phyloP scores from a whole-genome alignment of 768 basidiomycete genomes.

The Lactifluus echinatus region DNA sequence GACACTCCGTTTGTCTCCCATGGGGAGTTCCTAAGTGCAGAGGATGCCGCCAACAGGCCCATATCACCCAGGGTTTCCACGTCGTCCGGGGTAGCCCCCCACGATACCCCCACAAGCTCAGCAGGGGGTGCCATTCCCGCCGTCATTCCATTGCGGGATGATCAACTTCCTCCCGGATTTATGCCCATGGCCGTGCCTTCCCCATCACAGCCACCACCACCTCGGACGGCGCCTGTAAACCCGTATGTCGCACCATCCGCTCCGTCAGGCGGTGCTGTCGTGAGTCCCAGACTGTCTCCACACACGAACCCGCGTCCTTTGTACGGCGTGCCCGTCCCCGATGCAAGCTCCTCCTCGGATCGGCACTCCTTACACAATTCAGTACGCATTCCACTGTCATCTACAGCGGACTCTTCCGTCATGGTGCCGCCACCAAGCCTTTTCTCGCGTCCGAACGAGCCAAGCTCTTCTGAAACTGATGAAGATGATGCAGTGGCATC shows the following conservation, averaged over 20 bases:
- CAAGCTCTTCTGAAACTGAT: constrained; percentile 16
- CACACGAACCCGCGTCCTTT: not conserved
- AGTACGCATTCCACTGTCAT: constrained; percentile 1
- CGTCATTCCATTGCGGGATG: constrained; percentile 1
- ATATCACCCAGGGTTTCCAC: constrained; percentile 3
- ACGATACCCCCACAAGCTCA: not conserved
- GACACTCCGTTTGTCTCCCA: constrained; percentile 5
- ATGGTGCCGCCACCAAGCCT: constrained; percentile 17
- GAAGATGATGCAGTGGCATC: constrained; percentile 14
- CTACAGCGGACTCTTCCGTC: constrained; percentile 9
- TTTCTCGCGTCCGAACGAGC: constrained; percentile 12
- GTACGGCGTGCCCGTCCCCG: constrained; percentile 13
- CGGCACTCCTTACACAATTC: constrained; percentile 4
- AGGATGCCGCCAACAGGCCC: constrained; percentile 13
- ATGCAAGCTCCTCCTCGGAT: constrained; percentile 11
- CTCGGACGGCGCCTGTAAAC: not conserved
- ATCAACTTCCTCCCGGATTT: constrained; percentile 19
- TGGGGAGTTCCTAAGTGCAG: constrained; percentile 12
- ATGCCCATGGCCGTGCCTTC: constrained; percentile 6
- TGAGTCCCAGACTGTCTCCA: constrained; percentile 2
- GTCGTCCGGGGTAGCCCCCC: not conserved
- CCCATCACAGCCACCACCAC: constrained; percentile 2
- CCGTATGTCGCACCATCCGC: not conserved
- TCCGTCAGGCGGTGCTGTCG: not conserved
- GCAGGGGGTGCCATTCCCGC: not conserved